Percentiles rank a stretch among this genome's conserved stretches.
Evolutionary conservation across 202 grass and related monocot species (phyloP).

Genomic region (Carex sylvatica): DNA sequence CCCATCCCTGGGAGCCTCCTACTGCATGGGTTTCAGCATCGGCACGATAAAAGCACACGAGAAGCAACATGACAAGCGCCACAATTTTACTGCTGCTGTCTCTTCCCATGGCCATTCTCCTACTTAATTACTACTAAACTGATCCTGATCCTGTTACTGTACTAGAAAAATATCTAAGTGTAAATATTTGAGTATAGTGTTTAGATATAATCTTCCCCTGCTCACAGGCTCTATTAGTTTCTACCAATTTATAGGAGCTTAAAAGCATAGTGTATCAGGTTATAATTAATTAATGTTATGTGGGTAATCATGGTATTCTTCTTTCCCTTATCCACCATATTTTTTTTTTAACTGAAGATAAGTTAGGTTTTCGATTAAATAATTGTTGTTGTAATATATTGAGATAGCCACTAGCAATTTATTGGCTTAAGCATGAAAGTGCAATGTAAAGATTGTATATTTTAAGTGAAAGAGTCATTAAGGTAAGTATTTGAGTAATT

Average conservation of each 20-base stretch:
- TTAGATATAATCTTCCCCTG: not conserved
- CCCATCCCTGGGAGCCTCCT: slow-evolving; percentile 57
- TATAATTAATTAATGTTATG: not conserved
- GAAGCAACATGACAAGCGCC: slow-evolving; percentile 25
- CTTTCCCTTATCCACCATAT: not conserved
- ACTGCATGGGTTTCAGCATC: slow-evolving; percentile 45
- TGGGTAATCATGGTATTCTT: not conserved
- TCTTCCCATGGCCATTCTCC: slow-evolving; percentile 42
- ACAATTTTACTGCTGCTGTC: slow-evolving; percentile 22
- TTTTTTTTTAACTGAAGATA: slow-evolving; percentile 1
- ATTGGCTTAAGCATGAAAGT: slow-evolving; percentile 2
- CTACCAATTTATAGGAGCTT: slow-evolving; percentile 17
- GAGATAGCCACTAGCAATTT: not conserved
- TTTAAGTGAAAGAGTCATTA: not conserved
- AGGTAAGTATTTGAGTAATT: not conserved
- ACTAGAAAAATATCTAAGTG: slow-evolving; percentile 9
- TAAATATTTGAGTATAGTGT: not conserved
- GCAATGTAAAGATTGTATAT: not conserved
- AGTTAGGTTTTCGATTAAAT: slow-evolving; percentile 6
- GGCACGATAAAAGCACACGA: slow-evolving; percentile 14
- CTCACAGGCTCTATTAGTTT: not conserved
- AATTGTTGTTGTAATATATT: not conserved
- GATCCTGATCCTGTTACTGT: not conserved
- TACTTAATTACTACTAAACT: not conserved
- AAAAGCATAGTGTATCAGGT: not conserved